A percentile compares a stretch with the other conserved stretches of the same genome.
These are phyloP conservation scores for Papiliotrema terrestris DNA, from an alignment of 1,284 basidiomycete species.

Conservation along the genomic window DNA sequence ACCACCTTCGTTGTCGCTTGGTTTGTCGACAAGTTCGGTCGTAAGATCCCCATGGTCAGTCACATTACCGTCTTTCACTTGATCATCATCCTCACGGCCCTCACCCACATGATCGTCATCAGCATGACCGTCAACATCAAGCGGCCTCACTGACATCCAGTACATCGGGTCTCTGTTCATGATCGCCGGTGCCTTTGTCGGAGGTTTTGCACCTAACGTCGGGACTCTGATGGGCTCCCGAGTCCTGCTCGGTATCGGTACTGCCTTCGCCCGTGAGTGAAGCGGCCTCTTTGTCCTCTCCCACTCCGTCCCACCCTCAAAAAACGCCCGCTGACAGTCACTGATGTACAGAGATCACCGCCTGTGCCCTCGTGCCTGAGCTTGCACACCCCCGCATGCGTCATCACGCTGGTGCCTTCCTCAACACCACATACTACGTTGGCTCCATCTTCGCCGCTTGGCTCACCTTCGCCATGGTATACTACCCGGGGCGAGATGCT, in stretches of 20 bases:
- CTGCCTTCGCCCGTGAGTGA: conserved; percentile 14
- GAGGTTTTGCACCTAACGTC: conserved; percentile 54
- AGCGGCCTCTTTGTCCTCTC: no score
- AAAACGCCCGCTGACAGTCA: not conserved
- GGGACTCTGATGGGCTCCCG: conserved; percentile 65
- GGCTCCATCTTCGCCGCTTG: conserved; percentile 43
- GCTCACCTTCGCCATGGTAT: conserved; percentile 38
- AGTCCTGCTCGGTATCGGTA: conserved; percentile 30
- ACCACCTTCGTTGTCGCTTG: conserved; percentile 10
- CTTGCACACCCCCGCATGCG: conserved; percentile 25
- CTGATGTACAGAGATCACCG: conserved; percentile 13
- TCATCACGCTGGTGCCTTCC: conserved; percentile 19
- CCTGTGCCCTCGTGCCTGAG: conserved; percentile 19
- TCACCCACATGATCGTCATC: no score
- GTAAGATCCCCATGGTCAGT: conserved; percentile 19
- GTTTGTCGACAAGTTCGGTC: conserved; percentile 15
- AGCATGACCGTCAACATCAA: no score
- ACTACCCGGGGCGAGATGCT: conserved; percentile 16
- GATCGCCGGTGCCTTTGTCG: conserved; percentile 22
- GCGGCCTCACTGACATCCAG: not conserved
- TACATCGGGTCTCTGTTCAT: conserved; percentile 23
- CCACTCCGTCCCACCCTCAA: not conserved
- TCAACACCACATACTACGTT: conserved; percentile 25
- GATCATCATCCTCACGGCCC: no score
- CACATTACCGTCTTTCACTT: conserved; percentile 10